Evolutionary conservation across 2,329 filamentous ascomycete species (phyloP), one percentile per base, ranked within the genome.

Genomic region (Ophiostoma quercus): DNA sequence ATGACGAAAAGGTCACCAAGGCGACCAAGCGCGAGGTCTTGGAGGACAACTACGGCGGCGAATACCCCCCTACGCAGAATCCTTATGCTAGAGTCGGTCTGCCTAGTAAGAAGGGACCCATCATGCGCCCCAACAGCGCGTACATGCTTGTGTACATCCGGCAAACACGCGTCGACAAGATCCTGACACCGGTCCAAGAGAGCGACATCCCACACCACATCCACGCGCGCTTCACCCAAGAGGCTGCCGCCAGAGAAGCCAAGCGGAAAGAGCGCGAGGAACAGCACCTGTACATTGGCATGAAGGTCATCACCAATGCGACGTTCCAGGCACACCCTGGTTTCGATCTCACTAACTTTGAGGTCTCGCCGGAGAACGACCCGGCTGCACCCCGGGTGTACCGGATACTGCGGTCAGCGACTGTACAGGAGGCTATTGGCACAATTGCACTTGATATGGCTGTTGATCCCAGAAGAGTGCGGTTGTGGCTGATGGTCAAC

Each of bases 71-170:
- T 1, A 66, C 62, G 6, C 79, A 82, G 6, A 83, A 83, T 69
- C 82, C 83, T 11, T 79, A 80, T 60, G 74, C 80, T 14, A 82
- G 83, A n/a, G 76, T 81, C 2, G 78, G 80, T 2, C 75, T 81
- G n/a, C 82, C 84, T 67, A 88, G 86, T 78, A 85, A 85, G 76
- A 60, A 82, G 60, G 2, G 34, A 3, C 85, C 87, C 1, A 79
- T 87, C 75, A 85, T 89, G 80, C 84, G 88, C 69, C 86, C 88
- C 72, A 90, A 88, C 79, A 99, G 94, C 78, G 96, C 95, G 5
- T 99, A 99, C 83, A 99, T 99, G 95, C 81, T 99, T 83, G 96
- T 99, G 1, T 99, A 99, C 77, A 92, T 99, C 74, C 90, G 95
- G 65, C 92, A 97, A 78, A 91, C 90, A 68, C 87, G 90, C 70